phyloP scores from a whole-genome alignment of 192 early-diverging fungal genomes.

The Podila epigama region DNA sequence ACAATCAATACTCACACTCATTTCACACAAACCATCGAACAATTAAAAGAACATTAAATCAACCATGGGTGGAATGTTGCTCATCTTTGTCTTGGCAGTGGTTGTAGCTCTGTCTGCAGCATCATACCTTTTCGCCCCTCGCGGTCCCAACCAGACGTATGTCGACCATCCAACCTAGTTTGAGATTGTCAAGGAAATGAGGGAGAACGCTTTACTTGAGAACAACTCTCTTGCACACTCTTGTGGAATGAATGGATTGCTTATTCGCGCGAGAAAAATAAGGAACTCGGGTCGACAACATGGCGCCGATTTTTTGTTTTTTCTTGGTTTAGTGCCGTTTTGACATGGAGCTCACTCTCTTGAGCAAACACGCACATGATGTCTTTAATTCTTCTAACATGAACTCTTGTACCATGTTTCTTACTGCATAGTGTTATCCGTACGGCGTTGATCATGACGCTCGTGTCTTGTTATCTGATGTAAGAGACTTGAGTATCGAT shows the following conservation, averaged over 20 bases:
- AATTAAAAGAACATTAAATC: not conserved
- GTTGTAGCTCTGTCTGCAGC: conserved; percentile 49
- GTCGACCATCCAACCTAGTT: no score
- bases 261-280: no score
- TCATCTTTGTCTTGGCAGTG: conserved; percentile 63
- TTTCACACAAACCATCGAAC: not conserved
- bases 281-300: no score
- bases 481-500: conserved; percentile 41
- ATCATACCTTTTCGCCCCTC: conserved; percentile 63
- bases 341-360: no score
- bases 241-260: no score
- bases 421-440: conserved; percentile 56
- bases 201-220: not conserved
- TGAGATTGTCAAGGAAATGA: not conserved
- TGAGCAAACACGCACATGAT: no score
- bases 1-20: not conserved
- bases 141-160: conserved; percentile 71
- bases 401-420: not conserved
- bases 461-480: conserved; percentile 68
- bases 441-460: conserved; percentile 64
- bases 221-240: no score
- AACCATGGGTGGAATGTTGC: conserved; percentile 58
- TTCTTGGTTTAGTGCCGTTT: not conserved
- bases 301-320: not conserved
- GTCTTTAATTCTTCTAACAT: not conserved